Conservation (phyloP, 2,329 filamentous ascomycete genomes). For the Cadophora sp. region DNA sequence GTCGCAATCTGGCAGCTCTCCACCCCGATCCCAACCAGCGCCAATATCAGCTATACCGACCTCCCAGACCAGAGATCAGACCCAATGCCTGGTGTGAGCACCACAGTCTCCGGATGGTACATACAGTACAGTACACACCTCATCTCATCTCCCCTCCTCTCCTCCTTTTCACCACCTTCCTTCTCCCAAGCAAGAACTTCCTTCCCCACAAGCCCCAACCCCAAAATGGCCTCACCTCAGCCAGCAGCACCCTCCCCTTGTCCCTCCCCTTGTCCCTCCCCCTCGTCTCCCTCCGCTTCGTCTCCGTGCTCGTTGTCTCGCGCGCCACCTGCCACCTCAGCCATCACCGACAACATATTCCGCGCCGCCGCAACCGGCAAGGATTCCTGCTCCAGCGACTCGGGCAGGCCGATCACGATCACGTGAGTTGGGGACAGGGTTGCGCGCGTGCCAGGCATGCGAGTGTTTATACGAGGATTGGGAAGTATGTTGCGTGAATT, state of each 20-base stretch:
- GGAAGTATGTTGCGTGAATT: background rate
- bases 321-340: background rate
- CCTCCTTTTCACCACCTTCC: no score
- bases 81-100: background rate
- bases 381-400: background rate
- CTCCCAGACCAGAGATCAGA: background rate
- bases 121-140: no score
- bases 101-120: background rate
- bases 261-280: background rate
- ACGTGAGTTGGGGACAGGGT: background rate
- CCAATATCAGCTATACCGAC: background rate
- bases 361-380: background rate
- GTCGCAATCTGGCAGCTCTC: background rate
- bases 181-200: no score
- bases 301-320: background rate
- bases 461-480: background rate
- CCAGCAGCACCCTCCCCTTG: background rate
- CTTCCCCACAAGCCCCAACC: no score
- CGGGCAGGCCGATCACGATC: background rate
- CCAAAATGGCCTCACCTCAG: background rate
- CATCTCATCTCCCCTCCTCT: no score
- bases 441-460: background rate
- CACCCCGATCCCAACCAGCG: background rate
- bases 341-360: background rate
- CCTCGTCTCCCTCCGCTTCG: background rate